Evolutionary conservation across 1,139 yeast species (phyloP), one percentile per base, ranked within the genome.

Genomic region (Hansenula lynferdii): DNA sequence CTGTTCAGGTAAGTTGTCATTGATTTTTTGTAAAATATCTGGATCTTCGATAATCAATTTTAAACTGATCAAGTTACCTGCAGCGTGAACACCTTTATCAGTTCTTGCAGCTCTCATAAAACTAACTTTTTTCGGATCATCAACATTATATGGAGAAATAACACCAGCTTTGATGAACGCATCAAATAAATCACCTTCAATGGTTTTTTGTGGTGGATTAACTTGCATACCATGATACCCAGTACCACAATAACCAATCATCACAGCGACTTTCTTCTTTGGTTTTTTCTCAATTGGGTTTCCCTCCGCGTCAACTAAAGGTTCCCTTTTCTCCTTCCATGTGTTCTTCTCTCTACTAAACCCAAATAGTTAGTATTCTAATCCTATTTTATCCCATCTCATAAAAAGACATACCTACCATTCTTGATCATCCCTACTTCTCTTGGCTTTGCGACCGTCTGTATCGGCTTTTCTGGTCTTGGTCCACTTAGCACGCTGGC

Each of bases 61-160:
- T 53, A 87, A 69, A 8, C 96, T 85, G 32, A 94, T 78, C 23
- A 92, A 89, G 58, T 92, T 92, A 21, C 98, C 97, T 6, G 97
- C 97, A 20, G 99, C 98, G 62, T 92, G 99, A 14, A 92, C 99
- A 45, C 98, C 99, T 62, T 92, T 94, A 60, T 92, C 99, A 6
- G 99, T 92, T 62, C 98, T 74, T 4, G 98, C 98, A 34, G 97
- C 96, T 54, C 99, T 76, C 85, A 86, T 84, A 54, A 94, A 85
- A 0, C 94, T 90, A 40, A 82, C 80, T 58, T 92, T 92, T 58
- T 86, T 89, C 50, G 94, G 77, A 59, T 92, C 98, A 45, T 80
- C 82, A 5, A 96, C 79, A 61, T 92, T 92, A 54, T 86, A 95
- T 42, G 78, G 76, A 0, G 96, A 85, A 42, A 92, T 77, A 8